Evolutionary conservation across 1,284 basidiomycete species (phyloP).

Genomic region (Flammula alnicola): DNA sequence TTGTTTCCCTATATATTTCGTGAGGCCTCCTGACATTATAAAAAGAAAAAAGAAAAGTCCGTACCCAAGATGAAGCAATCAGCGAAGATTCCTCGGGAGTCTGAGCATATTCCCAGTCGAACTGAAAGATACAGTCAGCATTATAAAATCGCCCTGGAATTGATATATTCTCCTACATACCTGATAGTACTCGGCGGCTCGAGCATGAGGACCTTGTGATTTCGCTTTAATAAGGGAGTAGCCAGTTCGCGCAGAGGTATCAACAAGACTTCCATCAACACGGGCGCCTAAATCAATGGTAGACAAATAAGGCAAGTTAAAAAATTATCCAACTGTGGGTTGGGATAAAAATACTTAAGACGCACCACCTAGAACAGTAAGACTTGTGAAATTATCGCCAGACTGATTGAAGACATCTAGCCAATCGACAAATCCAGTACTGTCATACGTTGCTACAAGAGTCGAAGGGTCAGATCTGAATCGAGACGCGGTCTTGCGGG

Average conservation of each 20-base stretch:
- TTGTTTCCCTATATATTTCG: constrained; percentile 54
- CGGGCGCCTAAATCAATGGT: constrained; percentile 40
- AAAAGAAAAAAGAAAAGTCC: constrained; percentile 12
- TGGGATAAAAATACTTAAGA: too few relatives aligned
- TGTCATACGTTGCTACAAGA: constrained; percentile 60
- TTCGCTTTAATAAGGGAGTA: constrained; percentile 52
- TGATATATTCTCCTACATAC: constrained; percentile 29
- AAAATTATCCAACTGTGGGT: too few relatives aligned
- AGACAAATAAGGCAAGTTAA: too few relatives aligned
- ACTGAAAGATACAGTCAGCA: constrained; percentile 22
- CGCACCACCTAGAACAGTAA: constrained; percentile 49
- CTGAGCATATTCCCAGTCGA: constrained; percentile 59
- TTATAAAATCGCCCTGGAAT: background rate
- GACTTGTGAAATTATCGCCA: constrained; percentile 43
- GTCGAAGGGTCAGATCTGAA: too few relatives aligned
- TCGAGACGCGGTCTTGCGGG: too few relatives aligned
- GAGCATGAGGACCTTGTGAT: constrained; percentile 45
- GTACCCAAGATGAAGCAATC: constrained; percentile 65
- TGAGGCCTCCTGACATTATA: background rate
- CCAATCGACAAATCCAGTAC: constrained; percentile 51
- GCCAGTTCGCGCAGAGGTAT: constrained; percentile 52
- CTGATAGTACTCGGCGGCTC: constrained; percentile 59
- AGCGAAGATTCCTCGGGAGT: constrained; percentile 65
- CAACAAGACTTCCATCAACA: constrained; percentile 47
- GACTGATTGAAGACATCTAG: constrained; percentile 46